Base-by-base conservation (phyloP, 2,329 filamentous ascomycete species). In the Helicocarpus griseus region DNA sequence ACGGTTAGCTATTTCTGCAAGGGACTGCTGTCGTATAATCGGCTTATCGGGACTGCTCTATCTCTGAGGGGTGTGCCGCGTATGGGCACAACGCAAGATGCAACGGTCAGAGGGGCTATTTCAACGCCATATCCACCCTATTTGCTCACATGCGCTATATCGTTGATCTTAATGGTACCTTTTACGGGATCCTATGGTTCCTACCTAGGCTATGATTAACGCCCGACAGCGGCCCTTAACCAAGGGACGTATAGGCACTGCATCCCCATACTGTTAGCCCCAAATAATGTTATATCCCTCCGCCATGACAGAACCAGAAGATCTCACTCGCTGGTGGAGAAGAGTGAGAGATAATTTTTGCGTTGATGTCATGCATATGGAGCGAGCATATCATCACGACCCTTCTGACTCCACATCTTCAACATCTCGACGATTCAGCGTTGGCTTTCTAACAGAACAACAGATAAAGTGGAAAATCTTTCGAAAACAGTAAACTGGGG, bases 301-400 rank as follows among this genome's bases (percentile, higher is more conserved):
- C 17, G 24, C 41, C 26, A 29, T 28, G n/a, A 29, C 24, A 19
- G n/a, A 17, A 17, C 9, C 19, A 13, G 28, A 21, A 28, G n/a
- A 33, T 45, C 26, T 24, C 40, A 31, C 8, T 31, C 17, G 17
- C 6, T 19, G 5, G 19, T 19, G 26, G 19, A 44, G 2, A 19
- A 31, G 17, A 35, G 9, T 9, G 6, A 35, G n/a, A 14, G n/a
- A 35, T 35, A 35, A 35, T 11, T 11, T 31, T 5, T 22, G 26
- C n/a, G n/a, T 33, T 33, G 43, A 45, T 45, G 43, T 45, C 43
- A 45, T 45, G 26, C 43, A 45, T 45, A 45, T 29, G 26, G 41
- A n/a, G 11, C 41, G 17, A 44, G 26, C 26, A 4, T 24, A 29
- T 31, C 41, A 31, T 29, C 6, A 44, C 6, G 41, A 44, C 8